Base-by-base conservation (phyloP, 441 rosid species). In the Eruca vesicaria region DNA sequence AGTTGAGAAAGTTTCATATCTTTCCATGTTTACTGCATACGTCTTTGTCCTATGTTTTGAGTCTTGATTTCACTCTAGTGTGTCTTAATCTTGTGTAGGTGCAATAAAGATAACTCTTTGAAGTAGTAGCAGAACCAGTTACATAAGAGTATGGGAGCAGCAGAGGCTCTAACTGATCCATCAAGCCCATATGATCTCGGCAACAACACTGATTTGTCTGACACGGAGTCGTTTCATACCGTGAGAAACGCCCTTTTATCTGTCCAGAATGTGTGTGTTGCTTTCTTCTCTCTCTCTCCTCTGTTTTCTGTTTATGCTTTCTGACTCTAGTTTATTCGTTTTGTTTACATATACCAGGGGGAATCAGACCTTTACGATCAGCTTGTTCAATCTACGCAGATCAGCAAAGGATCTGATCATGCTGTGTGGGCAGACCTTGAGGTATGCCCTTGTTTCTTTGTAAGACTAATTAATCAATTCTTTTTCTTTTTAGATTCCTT, bases 371-470 rank as follows among this genome's bases (percentile, higher is more conserved):
- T 72, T 66, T 93, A 93, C 43, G 50, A 86, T 60, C 85, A 86
- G 80, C 92, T 92, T 66, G 84, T 89, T 64, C 91, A 85, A 61
- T 83, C 82, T 55, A 70, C 89, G 88, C 90, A 88, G 72, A 84
- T 81, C 67, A 78, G 67, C 2, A 73, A 79, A 48, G 77, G 64
- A 11, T 85, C 80, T 68, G 78, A 77, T 8, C 79, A 81, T 10
- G 91, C 86, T 53, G 85, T 79, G 68, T 95, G 91, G 68, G 97
- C 92, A 55, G 72, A 86, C 72, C 91, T 91, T 66, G 85, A 81
- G 92, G 74, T 45, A 29, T 41, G 56, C 15, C 11, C 6, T 14
- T 6, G 38, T 16, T 32, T 33, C 35, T 2, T 21, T 3, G 21
- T 18, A 20, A 20, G 9, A 55, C 19, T 20, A 12, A 4, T 41